Evolutionary conservation across 225 moss, liverwort and hornwort species (phyloP).

Genomic region (Physcomitrellopsis africana): DNA sequence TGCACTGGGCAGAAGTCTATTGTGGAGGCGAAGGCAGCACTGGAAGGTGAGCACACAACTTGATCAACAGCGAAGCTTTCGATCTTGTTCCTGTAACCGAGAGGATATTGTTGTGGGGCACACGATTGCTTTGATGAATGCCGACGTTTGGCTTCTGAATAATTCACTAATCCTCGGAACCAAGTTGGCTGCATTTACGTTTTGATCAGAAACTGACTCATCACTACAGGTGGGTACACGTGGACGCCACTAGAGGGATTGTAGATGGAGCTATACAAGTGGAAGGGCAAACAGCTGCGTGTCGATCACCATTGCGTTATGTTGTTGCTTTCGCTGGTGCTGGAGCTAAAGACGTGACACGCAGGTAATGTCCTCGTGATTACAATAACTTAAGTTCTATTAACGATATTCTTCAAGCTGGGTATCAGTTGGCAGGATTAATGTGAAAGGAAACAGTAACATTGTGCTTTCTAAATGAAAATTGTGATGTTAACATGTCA

Average conservation of each 20-base stretch:
- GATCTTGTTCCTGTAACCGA: slow-evolving; percentile 6
- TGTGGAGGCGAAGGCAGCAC: slow-evolving; percentile 61
- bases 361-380: slow-evolving; percentile 55
- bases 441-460: not conserved
- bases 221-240: slow-evolving; percentile 77
- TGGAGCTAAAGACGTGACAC: slow-evolving; percentile 97
- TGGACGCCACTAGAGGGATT: slow-evolving; percentile 85
- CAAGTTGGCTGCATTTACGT: slow-evolving; percentile 19
- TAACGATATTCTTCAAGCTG: slow-evolving; percentile 5
- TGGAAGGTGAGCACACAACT: slow-evolving; percentile 51
- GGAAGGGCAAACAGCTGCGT: slow-evolving; percentile 78
- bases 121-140: not conserved
- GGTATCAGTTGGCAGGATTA: not conserved
- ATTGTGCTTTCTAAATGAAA: not conserved
- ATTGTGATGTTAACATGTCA: not conserved
- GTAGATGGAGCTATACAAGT: slow-evolving; percentile 90
- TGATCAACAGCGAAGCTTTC: slow-evolving; percentile 19
- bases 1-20: slow-evolving; percentile 96
- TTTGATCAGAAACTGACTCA: slow-evolving; percentile 31
- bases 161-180: not conserved
- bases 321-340: slow-evolving; percentile 86
- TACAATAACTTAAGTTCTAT: not conserved
- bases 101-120: too few relatives aligned
- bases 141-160: slow-evolving; percentile 17
- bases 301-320: slow-evolving; percentile 87